Base-by-base conservation (phyloP, 495 filamentous ascomycete genomes). In the Penicillium silybi region DNA sequence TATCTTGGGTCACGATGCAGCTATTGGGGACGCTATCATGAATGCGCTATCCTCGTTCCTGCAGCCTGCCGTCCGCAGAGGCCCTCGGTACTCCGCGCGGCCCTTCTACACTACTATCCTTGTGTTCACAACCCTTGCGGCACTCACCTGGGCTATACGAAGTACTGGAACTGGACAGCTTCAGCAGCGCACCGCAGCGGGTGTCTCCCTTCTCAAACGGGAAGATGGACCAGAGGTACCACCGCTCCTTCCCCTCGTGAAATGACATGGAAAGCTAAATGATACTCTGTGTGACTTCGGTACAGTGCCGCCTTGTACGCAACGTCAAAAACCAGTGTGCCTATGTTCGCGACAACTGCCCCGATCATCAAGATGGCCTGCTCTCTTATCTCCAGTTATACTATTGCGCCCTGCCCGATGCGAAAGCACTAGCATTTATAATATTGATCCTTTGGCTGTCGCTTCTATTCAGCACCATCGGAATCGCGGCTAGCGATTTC, bases 401-500 rank as follows among this genome's bases (percentile, higher is more conserved):
- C 72, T 99, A 97, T 66, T 99, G 95, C 76, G 71, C 74, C 23
- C 71, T 95, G 20, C 78, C 76, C 43, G 67, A 84, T 54, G 84
- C 74, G n/a, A 81, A 89, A 60, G 83, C 85, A 2, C 44, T 96
- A 47, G 90, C 89, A 18, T 92, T 97, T 58, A 65, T 74, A 4
- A 75, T 96, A 26, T 70, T 99, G 26, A 74, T 86, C 23, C 49
- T 84, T 38, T 99, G 95, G 95, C 75, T 96, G 6, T 87, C 81
- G n/a, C 73, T 96, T 22, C 82, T 97, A 6, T 99, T 99, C 63
- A 92, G 85, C 56, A 97, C 95, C 2, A 96, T 99, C 47, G 95
- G 95, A n/a, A 96, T 97, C 57, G 95, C 95, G 6, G 93, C 95
- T 19, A 95, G 88, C 61, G 95, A 99, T 66, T 99, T 97, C 73